Evolutionary conservation across 345 rosid species (phyloP).

Genomic region (Jatropha curcas): DNA sequence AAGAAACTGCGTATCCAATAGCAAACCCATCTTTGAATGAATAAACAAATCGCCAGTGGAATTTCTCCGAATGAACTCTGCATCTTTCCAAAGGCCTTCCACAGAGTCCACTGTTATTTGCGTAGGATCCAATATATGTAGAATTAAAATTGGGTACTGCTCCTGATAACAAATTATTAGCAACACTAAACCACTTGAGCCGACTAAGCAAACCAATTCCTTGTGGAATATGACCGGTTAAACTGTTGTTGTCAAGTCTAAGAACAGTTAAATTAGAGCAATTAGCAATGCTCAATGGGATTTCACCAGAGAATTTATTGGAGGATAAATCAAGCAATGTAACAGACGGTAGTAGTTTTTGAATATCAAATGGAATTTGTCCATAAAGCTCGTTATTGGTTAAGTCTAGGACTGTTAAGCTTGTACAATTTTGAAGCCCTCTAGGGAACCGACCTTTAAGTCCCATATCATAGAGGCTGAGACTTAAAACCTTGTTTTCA

Average conservation of each 20-base stretch:
- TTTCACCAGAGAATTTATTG: slow-evolving; percentile 36
- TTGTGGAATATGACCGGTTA: slow-evolving; percentile 27
- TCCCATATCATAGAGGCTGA: slow-evolving; percentile 17
- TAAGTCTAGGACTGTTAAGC: slow-evolving; percentile 19
- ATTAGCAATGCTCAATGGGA: slow-evolving; percentile 23
- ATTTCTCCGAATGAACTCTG: neutral
- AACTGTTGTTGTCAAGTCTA: slow-evolving; percentile 20
- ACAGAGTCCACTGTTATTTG: slow-evolving; percentile 22
- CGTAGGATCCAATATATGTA: too few species aligned
- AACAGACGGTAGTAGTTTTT: neutral
- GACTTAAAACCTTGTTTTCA: slow-evolving; percentile 12
- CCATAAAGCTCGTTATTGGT: slow-evolving; percentile 20
- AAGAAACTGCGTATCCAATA: neutral
- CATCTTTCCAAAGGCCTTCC: slow-evolving; percentile 16
- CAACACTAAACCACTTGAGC: slow-evolving; percentile 25
- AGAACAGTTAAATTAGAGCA: slow-evolving; percentile 20
- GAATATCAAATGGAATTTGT: slow-evolving; percentile 23
- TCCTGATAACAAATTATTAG: slow-evolving; percentile 29
- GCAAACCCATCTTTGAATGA: neutral
- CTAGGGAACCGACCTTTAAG: slow-evolving; percentile 35
- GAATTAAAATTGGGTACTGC: slow-evolving; percentile 21
- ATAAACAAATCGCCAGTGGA: neutral
- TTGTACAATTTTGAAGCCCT: slow-evolving; percentile 23
- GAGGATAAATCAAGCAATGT: slow-evolving; percentile 20
- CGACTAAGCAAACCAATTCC: slow-evolving; percentile 7